Conservation (phyloP, 345 rosid genomes). For the Theobroma cacao region DNA sequence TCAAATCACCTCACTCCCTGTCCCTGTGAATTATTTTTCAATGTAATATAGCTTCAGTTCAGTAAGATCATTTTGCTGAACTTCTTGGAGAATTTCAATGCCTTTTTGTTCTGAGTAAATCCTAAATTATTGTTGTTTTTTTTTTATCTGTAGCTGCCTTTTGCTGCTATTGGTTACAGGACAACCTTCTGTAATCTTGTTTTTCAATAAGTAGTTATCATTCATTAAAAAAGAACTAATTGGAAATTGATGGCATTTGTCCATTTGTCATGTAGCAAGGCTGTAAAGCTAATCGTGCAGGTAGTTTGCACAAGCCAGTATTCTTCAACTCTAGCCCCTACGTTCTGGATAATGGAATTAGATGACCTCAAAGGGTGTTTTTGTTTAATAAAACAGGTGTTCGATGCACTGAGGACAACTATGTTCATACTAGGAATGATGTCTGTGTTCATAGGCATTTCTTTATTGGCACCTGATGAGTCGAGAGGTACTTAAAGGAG, state of each 20-base stretch:
- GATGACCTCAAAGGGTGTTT: constrained; percentile 1
- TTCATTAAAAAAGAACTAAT: neutral
- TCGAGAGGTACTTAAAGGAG: constrained; percentile 47
- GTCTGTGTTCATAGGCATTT: constrained; percentile 84
- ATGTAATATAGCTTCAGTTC: neutral
- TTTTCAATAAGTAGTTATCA: neutral
- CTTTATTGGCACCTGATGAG: constrained; percentile 95
- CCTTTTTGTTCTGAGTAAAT: neutral
- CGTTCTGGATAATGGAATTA: constrained; percentile 10
- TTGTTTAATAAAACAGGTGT: constrained; percentile 52
- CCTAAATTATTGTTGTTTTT: neutral
- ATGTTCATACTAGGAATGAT: constrained; percentile 94
- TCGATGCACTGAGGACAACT: constrained; percentile 80
- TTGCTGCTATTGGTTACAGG: neutral
- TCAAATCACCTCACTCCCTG: constrained; percentile 3
- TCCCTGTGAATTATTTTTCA: neutral
- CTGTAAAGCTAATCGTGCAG: constrained; percentile 2
- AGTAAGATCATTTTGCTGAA: neutral
- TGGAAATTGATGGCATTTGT: constrained; percentile 9
- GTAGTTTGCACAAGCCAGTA: neutral
- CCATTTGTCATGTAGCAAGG: neutral
- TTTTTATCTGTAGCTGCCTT: neutral
- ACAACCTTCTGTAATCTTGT: neutral
- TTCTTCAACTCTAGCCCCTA: neutral
- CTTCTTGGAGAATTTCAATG: neutral